Evolutionary conservation across 192 early-diverging fungal species (phyloP), one percentile per base, ranked within the genome.

Genomic region (Radiomyces spectabilis): DNA sequence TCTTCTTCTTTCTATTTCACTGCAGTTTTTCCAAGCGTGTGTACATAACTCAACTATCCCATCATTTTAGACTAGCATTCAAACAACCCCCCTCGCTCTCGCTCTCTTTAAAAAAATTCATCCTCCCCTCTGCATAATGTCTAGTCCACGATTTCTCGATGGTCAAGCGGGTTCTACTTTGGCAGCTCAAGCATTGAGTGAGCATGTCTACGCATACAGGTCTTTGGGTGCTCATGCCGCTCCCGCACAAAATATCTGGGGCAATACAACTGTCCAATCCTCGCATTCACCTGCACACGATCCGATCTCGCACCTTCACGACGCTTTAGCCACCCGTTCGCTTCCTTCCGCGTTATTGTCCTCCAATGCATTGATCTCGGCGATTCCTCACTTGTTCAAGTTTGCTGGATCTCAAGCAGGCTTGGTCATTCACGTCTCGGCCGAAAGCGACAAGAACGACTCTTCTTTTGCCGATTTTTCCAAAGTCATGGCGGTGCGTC

Each of bases 401-500:
- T 30, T 77, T 2, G 59, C 82, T 35, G 55, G 51, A 18, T 61
- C 68, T 34, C 59, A 68, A 31, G 61, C 75, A 6, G 74, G 78
- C 7, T 44, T 73, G 15, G 81, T 84, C 3, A 56, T 85, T 55
- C 81, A 81, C 55, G 66, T 77, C 7, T 67, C 75, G 18, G 66
- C 78, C 48, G 63, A 73, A 30, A 68, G 73, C 16, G 53, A 55
- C 31, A 39, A 48, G 18, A 19, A 52, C 8, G 40, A 41, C 40
- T 46, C 26, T 31, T 42, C 68, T n/a, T 62, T 65, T 26, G 72
- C 57, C 16, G 74, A 62, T 47, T 71, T 63, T 41, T 72, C 84
- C 27, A 68, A 83, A 45, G 75, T 91, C 33, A 76, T 88, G 66
- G 80, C 83, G 13, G 80, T 90, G 16, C 83, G 87, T 43, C 81